A percentile compares a stretch with the other conserved stretches of the same genome.
phyloP scores from a whole-genome alignment of 768 basidiomycete genomes.

The Phylloporus arenicola region DNA sequence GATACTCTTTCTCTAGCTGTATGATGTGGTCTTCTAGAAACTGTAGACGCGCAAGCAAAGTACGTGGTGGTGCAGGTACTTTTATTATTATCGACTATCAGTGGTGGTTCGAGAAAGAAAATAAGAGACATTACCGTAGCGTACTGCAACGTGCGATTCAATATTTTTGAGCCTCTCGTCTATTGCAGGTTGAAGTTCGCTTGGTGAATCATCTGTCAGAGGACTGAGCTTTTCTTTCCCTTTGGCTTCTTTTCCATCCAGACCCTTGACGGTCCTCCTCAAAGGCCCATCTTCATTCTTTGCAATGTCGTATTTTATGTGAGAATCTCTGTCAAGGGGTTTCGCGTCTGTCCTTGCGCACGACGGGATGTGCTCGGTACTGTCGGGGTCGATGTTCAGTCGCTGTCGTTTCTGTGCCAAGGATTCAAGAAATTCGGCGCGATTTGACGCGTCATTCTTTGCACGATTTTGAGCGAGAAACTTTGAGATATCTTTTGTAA shows the following conservation, averaged over 20 bases:
- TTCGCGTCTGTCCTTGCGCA: constrained; percentile 76
- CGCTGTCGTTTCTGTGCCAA: constrained; percentile 50
- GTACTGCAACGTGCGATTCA: constrained; percentile 66
- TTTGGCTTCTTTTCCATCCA: constrained; percentile 8
- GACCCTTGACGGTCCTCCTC: constrained; percentile 47
- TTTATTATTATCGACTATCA: constrained; percentile 7
- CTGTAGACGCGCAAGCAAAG: constrained; percentile 57
- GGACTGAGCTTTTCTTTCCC: constrained; percentile 8
- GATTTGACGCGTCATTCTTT: constrained; percentile 72
- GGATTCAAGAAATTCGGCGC: constrained; percentile 64
- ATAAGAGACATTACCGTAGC: constrained; percentile 51
- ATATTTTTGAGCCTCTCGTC: constrained; percentile 61
- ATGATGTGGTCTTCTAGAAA: constrained; percentile 75
- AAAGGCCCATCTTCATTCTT: constrained; percentile 78
- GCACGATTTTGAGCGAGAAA: constrained; percentile 69
- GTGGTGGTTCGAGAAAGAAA: background rate
- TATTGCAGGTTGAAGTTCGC: constrained; percentile 51
- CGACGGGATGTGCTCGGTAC: constrained; percentile 37
- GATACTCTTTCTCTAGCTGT: constrained; percentile 74
- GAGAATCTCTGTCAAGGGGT: constrained; percentile 62
- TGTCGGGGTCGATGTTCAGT: constrained; percentile 32
- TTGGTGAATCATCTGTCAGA: constrained; percentile 28
- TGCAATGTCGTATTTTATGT: constrained; percentile 87
- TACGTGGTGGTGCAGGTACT: constrained; percentile 71
- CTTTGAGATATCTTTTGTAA: constrained; percentile 64